These are phyloP conservation scores for Podila clonocystis DNA, from an alignment of 192 early-diverging fungal species.

Conservation along the genomic window DNA sequence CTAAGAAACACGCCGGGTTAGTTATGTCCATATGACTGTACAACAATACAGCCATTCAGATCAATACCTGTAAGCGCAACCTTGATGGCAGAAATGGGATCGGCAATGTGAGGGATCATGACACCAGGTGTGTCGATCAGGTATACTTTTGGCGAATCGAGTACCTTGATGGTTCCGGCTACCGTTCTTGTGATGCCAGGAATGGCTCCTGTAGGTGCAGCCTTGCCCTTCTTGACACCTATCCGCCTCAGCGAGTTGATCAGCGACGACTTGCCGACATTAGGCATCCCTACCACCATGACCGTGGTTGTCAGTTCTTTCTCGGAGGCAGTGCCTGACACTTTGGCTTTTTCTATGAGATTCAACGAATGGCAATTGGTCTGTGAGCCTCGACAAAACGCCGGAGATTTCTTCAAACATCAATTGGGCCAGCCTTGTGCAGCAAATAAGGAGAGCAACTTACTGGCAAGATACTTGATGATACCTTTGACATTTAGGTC, in stretches of 20 bases:
- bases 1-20: conserved; percentile 11
- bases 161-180: conserved; percentile 73
- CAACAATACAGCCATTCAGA: background rate
- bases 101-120: conserved; percentile 87
- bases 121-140: conserved; percentile 94
- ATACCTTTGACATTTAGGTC: conserved; percentile 74
- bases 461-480: conserved; percentile 70
- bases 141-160: conserved; percentile 91
- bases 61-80: conserved; percentile 84
- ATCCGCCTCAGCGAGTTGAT: conserved; percentile 87
- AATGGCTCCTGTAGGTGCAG: conserved; percentile 81
- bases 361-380: no score
- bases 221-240: conserved; percentile 84
- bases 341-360: conserved; percentile 47
- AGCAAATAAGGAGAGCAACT: background rate
- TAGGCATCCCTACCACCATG: conserved; percentile 95
- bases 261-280: conserved; percentile 95
- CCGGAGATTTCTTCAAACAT: no score
- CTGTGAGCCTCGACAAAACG: no score
- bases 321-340: conserved; percentile 36
- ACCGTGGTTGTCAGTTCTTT: conserved; percentile 61
- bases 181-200: conserved; percentile 92
- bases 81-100: conserved; percentile 86
- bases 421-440: background rate
- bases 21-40: background rate